These are phyloP conservation scores for Kurtzmaniella cleridarum DNA, from an alignment of 805 yeast genomes.

Conservation along the genomic window DNA sequence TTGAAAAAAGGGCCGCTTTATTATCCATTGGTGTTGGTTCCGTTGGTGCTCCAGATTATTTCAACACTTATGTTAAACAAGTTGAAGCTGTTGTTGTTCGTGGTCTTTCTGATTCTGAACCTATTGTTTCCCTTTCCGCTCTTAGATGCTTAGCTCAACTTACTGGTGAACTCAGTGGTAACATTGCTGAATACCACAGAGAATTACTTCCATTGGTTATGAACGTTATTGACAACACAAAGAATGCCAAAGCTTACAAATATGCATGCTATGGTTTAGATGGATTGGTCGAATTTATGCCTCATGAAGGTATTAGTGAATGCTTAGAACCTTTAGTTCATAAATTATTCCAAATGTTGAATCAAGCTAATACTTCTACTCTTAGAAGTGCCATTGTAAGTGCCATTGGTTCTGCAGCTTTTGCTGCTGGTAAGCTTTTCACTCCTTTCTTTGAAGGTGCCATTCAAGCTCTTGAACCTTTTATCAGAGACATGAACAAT, in stretches of 20 bases:
- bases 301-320: slow-evolving; percentile 73
- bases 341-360: slow-evolving; percentile 79
- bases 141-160: slow-evolving; percentile 73
- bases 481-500: slow-evolving; percentile 50
- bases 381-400: slow-evolving; percentile 80
- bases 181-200: slow-evolving; percentile 79
- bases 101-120: slow-evolving; percentile 73
- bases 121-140: slow-evolving; percentile 80
- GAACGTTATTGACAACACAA: slow-evolving; percentile 78
- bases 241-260: slow-evolving; percentile 78
- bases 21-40: slow-evolving; percentile 77
- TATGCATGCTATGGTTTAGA: slow-evolving; percentile 90
- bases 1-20: slow-evolving; percentile 83
- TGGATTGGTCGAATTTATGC: slow-evolving; percentile 86
- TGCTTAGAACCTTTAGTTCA: slow-evolving; percentile 89
- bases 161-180: slow-evolving; percentile 79
- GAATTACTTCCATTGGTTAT: slow-evolving; percentile 81
- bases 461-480: slow-evolving; percentile 75
- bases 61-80: slow-evolving; percentile 67
- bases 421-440: slow-evolving; percentile 86
- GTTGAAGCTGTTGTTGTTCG: slow-evolving; percentile 65
- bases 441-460: slow-evolving; percentile 82
- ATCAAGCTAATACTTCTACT: slow-evolving; percentile 67
- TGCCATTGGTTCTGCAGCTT: slow-evolving; percentile 96
- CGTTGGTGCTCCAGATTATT: slow-evolving; percentile 91